Evolutionary conservation across 192 early-diverging fungal species (phyloP).

Genomic region (Backusella tarrabulga): DNA sequence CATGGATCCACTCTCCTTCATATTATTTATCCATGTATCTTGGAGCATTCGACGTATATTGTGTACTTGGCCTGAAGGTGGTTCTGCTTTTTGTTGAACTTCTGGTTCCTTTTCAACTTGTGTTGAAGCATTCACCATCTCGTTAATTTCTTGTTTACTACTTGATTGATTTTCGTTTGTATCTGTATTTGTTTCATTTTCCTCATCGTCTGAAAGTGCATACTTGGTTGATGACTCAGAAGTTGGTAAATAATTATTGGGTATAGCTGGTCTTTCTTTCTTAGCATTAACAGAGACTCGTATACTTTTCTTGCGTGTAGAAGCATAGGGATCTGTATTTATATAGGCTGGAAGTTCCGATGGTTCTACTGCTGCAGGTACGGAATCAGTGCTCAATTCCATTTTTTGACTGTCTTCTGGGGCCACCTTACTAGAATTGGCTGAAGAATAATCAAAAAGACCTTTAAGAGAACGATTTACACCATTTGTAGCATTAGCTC

Average conservation of each 20-base stretch:
- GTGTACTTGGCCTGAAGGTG: slow-evolving; percentile 17
- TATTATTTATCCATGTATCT: slow-evolving; percentile 23
- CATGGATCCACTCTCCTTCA: slow-evolving; percentile 22
- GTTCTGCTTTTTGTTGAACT: neutral
- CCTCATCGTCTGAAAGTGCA: neutral
- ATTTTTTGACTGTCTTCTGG: slow-evolving; percentile 20
- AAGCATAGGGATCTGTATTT: slow-evolving; percentile 8
- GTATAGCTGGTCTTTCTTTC: neutral
- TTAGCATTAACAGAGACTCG: neutral
- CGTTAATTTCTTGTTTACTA: neutral
- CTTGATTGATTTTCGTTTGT: neutral
- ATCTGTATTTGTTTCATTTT: neutral
- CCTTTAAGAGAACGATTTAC: neutral
- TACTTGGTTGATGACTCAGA: neutral
- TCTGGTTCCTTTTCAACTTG: neutral
- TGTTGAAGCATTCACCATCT: neutral
- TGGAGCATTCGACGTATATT: slow-evolving; percentile 22
- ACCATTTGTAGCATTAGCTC: neutral
- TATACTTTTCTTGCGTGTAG: neutral
- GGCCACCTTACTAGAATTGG: neutral
- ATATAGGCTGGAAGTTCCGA: neutral
- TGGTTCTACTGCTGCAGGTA: neutral
- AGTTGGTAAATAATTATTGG: neutral
- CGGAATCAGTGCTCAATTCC: slow-evolving; percentile 2
- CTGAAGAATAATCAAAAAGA: slow-evolving; percentile 1